Evolutionary conservation across 768 basidiomycete species (phyloP).

Genomic region (Boletus reticulatus): DNA sequence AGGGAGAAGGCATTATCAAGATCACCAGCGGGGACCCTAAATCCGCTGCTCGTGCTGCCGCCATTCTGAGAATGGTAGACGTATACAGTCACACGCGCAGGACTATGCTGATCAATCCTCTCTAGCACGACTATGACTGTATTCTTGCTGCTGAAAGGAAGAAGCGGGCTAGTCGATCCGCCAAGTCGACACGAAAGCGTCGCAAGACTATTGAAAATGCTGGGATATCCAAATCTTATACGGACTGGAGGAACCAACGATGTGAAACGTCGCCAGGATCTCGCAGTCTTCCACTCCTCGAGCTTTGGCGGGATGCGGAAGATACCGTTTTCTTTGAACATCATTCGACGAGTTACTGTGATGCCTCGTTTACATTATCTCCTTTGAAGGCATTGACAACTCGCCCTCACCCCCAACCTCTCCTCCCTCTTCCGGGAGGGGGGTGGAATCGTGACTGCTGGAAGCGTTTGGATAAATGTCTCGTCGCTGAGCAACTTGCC

Average conservation of each 20-base stretch:
- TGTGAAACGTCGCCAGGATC: constrained; percentile 28
- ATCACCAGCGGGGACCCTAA: constrained; percentile 82
- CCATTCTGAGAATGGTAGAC: constrained; percentile 85
- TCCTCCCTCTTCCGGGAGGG: constrained; percentile 10
- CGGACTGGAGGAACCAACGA: constrained; percentile 5
- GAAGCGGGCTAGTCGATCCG: constrained; percentile 28
- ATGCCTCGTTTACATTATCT: constrained; percentile 16
- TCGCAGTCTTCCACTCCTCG: constrained; percentile 31
- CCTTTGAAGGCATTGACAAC: constrained; percentile 10
- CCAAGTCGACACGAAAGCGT: constrained; percentile 36
- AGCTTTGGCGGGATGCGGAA: constrained; percentile 30
- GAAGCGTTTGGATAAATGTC: constrained; percentile 76
- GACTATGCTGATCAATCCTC: neutral
- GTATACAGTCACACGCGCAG: neutral
- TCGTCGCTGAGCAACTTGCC: constrained; percentile 66
- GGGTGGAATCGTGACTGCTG: constrained; percentile 77
- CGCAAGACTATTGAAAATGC: constrained; percentile 35
- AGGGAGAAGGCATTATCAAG: constrained; percentile 60
- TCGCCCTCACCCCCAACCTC: neutral
- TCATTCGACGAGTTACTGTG: constrained; percentile 15
- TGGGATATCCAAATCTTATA: constrained; percentile 29
- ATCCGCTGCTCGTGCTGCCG: constrained; percentile 90
- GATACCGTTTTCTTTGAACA: constrained; percentile 30
- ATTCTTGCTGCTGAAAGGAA: constrained; percentile 40
- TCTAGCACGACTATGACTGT: constrained; percentile 86